Base-by-base conservation (phyloP, 2,329 filamentous ascomycete species). In the Cladosporium velox region DNA sequence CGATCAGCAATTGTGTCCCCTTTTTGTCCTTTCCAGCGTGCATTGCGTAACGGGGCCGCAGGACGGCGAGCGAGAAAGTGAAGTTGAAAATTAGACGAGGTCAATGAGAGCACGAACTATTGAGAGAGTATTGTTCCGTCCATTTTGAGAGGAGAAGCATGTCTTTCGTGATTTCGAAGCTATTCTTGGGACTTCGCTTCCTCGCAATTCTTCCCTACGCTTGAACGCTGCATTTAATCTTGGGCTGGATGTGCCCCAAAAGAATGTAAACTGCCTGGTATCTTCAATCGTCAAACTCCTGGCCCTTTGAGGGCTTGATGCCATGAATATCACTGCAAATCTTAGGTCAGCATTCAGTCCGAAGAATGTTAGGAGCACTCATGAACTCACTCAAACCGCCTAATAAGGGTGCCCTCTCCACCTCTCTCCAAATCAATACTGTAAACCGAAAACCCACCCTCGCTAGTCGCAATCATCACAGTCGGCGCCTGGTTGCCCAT, bases 401-500 rank as follows among this genome's bases (percentile, higher is more conserved):
- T 96, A 62, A 93, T 89, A 72, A 99, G 80, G 59, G 91, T 91
- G 0, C 95, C 95, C 79, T 99, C 95, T 28, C 95, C 95, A 21
- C 95, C 95, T 68, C 91, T 91, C 72, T 96, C 93, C 82, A 99
- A 87, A 77, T 99, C 93, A 64, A 99, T 93, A 70, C 92, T 94
- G 79, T 94, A 99, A 34, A 98, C 90, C 72, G 95, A 97, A 75
- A 97, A 98, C 28, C 90, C 90, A 11, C 95, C 95, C 76, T 99
- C 95, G 72, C 91, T 97, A 0, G 95, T 99, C 15, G 97, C 93
- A 0, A 98, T 92, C 93, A 99, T 98, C 59, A 99, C 91, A 74
- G 98, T 93, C 0, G 95, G 95, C 30, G 91, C 93, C 76, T 89
- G 96, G 74, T 90, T 95, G 76, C 92, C 97, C 90, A 99, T 96